Evolutionary conservation across 495 filamentous ascomycete genomes (phyloP), one percentile per base, ranked within the genome.

Genomic region (Trichoderma asperelloides): DNA sequence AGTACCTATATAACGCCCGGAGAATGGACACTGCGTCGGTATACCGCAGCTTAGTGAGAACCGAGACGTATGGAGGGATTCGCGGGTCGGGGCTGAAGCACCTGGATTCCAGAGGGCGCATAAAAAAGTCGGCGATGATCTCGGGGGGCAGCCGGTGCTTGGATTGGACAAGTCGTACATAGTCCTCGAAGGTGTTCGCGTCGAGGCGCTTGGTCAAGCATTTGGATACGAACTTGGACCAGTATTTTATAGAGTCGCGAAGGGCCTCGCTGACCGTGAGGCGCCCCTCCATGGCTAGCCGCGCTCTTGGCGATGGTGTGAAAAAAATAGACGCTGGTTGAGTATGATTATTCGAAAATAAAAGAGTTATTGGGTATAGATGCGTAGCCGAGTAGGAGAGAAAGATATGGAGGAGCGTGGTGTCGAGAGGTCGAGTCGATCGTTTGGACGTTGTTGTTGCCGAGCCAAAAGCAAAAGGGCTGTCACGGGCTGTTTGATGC

Each of bases 61-160:
- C 79, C 73, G 88, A 80, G 39, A 89, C 74, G 76, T 92, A 93
- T 23, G 83, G 78, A 6, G 82, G 80, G 27, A 89, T 75, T 57
- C 89, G 80, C 27, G 87, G 86, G 69, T 92, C 89, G 75, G 88
- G 83, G 67, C 77, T 77, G 70, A 81, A 73, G 43, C 71, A 76
- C 63, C 82, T 81, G 33, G 73, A 72, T 16, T 74, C 72, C 30
- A 82, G 81, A 2, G 86, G 85, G 28, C 80, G 81, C 7, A 91
- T 76, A 39, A 88, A 79, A 3, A 89, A 71, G 66, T 88, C 84
- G 67, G 89, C 81, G 55, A 91, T 78, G 60, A 78, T 66, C 16
- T 66, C 62, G 15, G 80, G 74, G 3, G 79, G 75, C 23, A 87
- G 71, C 0, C 79, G 83, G 67, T 79, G 70, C 67, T 79, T 78